Evolutionary conservation across 2,329 filamentous ascomycete genomes (phyloP).

Genomic region (Ophiostoma angusticollis): DNA sequence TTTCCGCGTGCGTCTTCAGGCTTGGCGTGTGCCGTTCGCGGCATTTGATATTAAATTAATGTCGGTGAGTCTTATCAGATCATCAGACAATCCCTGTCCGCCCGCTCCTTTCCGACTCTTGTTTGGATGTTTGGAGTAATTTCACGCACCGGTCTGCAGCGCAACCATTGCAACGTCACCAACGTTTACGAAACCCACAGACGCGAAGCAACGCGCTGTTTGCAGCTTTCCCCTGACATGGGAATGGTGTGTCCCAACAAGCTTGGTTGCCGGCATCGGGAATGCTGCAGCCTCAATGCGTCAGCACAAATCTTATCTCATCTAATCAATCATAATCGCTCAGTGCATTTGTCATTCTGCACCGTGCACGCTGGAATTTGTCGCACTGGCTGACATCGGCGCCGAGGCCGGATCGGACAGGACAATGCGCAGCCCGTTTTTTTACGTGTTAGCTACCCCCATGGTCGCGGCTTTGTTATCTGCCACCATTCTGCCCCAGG

Average conservation of each 20-base stretch:
- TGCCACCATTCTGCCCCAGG: conserved; percentile 8
- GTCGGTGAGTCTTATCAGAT: conserved; percentile 6
- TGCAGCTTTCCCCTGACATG: no score
- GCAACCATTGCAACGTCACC: no score
- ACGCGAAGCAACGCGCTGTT: no score
- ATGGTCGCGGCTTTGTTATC: no score
- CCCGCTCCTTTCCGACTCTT: no score
- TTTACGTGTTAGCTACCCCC: background rate
- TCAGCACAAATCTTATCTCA: background rate
- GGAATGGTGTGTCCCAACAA: background rate
- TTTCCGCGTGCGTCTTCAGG: background rate
- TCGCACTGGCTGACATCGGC: no score
- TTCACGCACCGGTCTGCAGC: no score
- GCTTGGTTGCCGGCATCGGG: no score
- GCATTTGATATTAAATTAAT: background rate
- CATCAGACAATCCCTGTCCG: conserved; percentile 4
- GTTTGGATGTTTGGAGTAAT: no score
- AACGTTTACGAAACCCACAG: no score
- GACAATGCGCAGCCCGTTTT: background rate
- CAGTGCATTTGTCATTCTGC: background rate
- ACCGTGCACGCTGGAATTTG: background rate
- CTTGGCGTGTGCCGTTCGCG: conserved; percentile 1
- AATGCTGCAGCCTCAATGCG: no score
- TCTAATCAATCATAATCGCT: background rate
- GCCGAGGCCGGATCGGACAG: no score